These are phyloP conservation scores for Podaxis rugospora DNA, from an alignment of 768 basidiomycete genomes.

Conservation along the genomic window DNA sequence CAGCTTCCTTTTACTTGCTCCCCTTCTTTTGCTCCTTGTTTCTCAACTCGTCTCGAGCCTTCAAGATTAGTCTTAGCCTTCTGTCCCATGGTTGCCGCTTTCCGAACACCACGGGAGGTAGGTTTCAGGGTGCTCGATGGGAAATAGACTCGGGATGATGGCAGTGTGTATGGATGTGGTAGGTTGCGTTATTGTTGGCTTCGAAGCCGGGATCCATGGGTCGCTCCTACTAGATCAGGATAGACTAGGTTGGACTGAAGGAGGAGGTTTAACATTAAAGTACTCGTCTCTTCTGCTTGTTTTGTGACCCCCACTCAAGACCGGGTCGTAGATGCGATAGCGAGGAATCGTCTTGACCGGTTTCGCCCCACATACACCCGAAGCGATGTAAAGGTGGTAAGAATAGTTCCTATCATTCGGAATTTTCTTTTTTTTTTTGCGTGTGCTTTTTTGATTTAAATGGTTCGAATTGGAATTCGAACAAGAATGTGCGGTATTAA, in stretches of 20 bases:
- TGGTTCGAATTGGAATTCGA: neutral
- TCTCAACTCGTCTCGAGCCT: neutral
- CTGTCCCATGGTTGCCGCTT: neutral
- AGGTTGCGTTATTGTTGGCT: neutral
- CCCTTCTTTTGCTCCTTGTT: neutral
- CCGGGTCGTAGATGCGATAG: neutral
- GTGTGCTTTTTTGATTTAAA: neutral
- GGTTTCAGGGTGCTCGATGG: neutral
- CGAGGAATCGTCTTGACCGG: neutral
- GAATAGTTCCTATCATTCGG: neutral
- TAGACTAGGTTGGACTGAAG: neutral
- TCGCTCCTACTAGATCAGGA: neutral
- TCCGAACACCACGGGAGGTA: neutral
- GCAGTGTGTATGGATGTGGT: neutral
- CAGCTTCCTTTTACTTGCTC: neutral
- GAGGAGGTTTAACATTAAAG: neutral
- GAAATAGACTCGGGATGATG: neutral
- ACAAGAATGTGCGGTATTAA: neutral
- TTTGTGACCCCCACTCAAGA: neutral
- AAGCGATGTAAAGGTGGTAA: neutral
- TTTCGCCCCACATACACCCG: neutral
- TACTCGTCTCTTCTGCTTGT: no score
- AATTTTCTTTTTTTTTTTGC: neutral
- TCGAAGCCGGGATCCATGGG: no score
- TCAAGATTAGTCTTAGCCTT: neutral